phyloP scores from a whole-genome alignment of 768 basidiomycete species.

The Tylopilus vinaceipallidus region DNA sequence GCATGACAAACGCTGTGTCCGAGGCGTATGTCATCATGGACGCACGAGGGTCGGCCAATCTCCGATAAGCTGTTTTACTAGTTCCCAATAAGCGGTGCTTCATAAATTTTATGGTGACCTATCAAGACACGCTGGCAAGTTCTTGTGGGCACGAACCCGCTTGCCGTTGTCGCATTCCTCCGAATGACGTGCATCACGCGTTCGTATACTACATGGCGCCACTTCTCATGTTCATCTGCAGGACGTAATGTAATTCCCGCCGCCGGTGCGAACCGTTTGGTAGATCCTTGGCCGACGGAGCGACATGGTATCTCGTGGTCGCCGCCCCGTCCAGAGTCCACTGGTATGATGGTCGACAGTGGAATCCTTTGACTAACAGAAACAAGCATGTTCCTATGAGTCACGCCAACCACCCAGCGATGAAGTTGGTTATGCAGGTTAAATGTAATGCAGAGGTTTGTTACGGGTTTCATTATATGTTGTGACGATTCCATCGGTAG shows the following conservation, averaged over 20 bases:
- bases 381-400: neutral
- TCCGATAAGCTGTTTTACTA: too few species aligned
- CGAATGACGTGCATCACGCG: constrained; percentile 2
- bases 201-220: neutral
- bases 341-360: too few species aligned
- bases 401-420: neutral
- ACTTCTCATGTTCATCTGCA: neutral
- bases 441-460: too few species aligned
- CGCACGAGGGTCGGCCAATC: too few species aligned
- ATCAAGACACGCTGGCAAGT: too few species aligned
- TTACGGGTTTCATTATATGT: too few species aligned
- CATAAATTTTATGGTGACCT: too few species aligned
- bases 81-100: too few species aligned
- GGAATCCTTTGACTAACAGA: too few species aligned
- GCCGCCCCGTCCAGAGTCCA: too few species aligned
- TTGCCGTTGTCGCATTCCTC: neutral
- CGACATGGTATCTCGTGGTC: too few species aligned
- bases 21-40: neutral
- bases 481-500: constrained; percentile 2
- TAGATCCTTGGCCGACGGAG: too few species aligned
- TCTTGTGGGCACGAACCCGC: constrained; percentile 1
- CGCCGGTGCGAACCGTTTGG: neutral
- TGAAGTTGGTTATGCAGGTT: neutral
- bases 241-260: constrained; percentile 1
- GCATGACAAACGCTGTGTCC: neutral